Base-by-base conservation (phyloP, 2,329 filamentous ascomycete genomes). In the Diplocarpon rosae region DNA sequence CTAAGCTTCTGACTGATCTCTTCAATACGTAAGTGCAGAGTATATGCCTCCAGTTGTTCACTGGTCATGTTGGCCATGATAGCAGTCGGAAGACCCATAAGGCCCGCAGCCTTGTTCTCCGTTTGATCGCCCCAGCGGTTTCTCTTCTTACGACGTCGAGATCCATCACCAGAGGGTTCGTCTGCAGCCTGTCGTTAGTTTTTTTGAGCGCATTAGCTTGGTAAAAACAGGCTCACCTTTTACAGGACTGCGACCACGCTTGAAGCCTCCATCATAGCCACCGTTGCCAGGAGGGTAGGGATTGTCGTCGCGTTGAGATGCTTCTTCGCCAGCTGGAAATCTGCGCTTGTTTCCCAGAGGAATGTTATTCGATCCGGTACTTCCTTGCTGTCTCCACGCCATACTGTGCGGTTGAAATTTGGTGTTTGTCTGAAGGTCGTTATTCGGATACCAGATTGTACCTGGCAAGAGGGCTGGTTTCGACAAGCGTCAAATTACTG, bases 1-100 rank as follows among this genome's bases (percentile, higher is more conserved):
- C 90, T 84, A 56, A 98, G 79, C 76, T 98, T 98, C 70, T 98
- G 90, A 63, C 88, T 96, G 61, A 98, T 98, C 68, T 98, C 92
- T 66, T 98, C 90, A 62, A 98, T 96, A 61, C 92, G 87, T 61
- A 98, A 71, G 68, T 98, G 90, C 56, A 96, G 72, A 16, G 89
- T 92, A 65, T 98, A 98, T 15, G 92, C 92, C 65, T 98, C 92
- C 44, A 96, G 78, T 73, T 98, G 92, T 68, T 98, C 92, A 62
- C 83, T 90, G 45, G 92, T 98, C 88, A 98, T 98, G 68, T 90
- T 89, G 52, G 89, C 88, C 66, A 90, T 81, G 65, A 98, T 96
- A 61, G 90, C 87, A 13, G 92, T 98, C 24, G 92, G 88, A 56
- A 98, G 75, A 46, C 92, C 92, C 89, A 98, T 96, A 51, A 98